phyloP scores from a whole-genome alignment of 805 yeast genomes.

The Candida tallmaniae region DNA sequence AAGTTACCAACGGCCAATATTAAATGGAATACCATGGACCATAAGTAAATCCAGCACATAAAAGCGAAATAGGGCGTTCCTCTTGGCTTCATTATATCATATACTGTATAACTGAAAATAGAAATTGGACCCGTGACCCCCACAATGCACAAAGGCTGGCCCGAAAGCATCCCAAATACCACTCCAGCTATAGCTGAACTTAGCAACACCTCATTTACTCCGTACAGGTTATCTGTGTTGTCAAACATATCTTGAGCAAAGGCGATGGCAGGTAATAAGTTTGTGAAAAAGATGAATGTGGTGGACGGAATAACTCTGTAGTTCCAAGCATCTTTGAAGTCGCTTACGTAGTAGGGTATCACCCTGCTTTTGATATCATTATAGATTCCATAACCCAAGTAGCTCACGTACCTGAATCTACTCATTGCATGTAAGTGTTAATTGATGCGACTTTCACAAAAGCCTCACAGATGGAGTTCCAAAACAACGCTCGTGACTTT shows the following conservation, averaged over 20 bases:
- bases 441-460: too few species aligned
- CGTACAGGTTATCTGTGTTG: conserved; percentile 79
- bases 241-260: conserved; percentile 98
- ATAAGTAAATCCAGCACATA: conserved; percentile 92
- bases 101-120: conserved; percentile 88
- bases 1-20: conserved; percentile 65
- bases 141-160: conserved; percentile 91
- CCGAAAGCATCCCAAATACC: conserved; percentile 78
- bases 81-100: conserved; percentile 57
- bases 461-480: too few species aligned
- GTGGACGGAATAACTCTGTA: conserved; percentile 87
- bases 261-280: conserved; percentile 87
- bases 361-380: conserved; percentile 45
- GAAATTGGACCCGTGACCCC: conserved; percentile 97
- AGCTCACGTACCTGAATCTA: conserved; percentile 13
- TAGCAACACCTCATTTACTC: conserved; percentile 84
- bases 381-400: conserved; percentile 47
- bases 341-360: conserved; percentile 67
- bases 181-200: conserved; percentile 87
- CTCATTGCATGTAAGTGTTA: too few species aligned
- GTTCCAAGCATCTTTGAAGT: conserved; percentile 77
- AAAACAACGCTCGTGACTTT: too few species aligned
- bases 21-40: conserved; percentile 84
- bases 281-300: conserved; percentile 81
- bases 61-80: conserved; percentile 71